Conservation (phyloP, 129 eudicot genomes). For the Apium graveolens region DNA sequence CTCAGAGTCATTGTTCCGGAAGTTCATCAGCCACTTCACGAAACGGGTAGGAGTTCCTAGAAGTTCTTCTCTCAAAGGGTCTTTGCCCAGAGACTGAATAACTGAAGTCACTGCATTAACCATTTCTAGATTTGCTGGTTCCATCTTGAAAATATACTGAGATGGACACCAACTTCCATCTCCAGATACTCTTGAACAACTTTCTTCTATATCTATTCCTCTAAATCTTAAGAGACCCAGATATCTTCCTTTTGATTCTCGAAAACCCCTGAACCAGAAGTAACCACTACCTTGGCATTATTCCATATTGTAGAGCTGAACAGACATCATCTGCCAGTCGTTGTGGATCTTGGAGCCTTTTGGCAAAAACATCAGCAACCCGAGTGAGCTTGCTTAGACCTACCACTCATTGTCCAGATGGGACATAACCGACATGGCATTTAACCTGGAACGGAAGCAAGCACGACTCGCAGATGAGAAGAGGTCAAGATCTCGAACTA, state of each 20-base stretch:
- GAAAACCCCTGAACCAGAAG: conserved; percentile 73
- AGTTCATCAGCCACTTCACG: conserved; percentile 69
- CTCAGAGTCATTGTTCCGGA: conserved; percentile 44
- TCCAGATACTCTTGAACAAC: conserved; percentile 12
- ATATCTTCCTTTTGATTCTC: conserved; percentile 33
- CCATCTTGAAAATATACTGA: conserved; percentile 27
- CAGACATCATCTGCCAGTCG: conserved; percentile 79
- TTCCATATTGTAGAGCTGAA: conserved; percentile 60
- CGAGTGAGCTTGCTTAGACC: conserved; percentile 95
- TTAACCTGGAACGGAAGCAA: conserved; percentile 90
- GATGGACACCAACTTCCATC: conserved; percentile 71
- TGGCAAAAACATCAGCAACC: conserved; percentile 76
- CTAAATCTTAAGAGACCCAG: conserved; percentile 69
- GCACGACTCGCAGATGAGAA: conserved; percentile 91
- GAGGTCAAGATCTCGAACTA: conserved; percentile 85
- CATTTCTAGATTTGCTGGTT: conserved; percentile 31
- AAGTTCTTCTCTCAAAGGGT: conserved; percentile 71
- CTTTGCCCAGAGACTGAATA: conserved; percentile 63
- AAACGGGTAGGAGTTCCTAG: conserved; percentile 64
- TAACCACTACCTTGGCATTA: conserved; percentile 45
- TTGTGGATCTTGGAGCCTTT: conserved; percentile 90
- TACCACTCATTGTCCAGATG: conserved; percentile 79
- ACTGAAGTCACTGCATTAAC: conserved; percentile 50
- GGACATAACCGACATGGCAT: conserved; percentile 85
- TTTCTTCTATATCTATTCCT: conserved; percentile 30